Percentiles rank a stretch among this genome's conserved stretches.
Evolutionary conservation across 1,284 basidiomycete species (phyloP).

Genomic region (Meripilus lineatus): DNA sequence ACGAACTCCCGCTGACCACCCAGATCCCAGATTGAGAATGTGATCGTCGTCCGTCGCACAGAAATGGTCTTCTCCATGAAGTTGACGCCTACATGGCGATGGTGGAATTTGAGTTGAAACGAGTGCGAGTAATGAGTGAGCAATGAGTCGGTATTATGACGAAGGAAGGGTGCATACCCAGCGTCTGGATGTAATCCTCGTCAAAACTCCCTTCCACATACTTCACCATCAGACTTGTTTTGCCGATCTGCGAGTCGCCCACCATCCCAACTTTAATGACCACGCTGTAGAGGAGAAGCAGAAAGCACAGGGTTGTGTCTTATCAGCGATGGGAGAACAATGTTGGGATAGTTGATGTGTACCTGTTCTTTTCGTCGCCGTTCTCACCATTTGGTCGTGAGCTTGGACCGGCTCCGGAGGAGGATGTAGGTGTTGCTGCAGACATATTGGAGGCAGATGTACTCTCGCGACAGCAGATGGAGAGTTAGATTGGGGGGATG

Average conservation of each 20-base stretch:
- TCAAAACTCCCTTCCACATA: conserved; percentile 97
- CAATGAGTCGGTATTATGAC: neutral
- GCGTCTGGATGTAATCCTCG: conserved; percentile 99
- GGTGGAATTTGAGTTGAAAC: conserved; percentile 2
- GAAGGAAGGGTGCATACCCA: conserved; percentile 54
- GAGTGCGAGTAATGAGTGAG: conserved; percentile 2
- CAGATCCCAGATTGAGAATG: conserved; percentile 99
- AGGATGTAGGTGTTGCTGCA: conserved; percentile 33
- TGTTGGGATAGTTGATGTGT: conserved; percentile 10
- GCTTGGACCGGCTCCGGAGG: conserved; percentile 43
- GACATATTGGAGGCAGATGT: conserved; percentile 31
- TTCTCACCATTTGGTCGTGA: conserved; percentile 42
- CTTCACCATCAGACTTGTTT: conserved; percentile 98
- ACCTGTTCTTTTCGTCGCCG: conserved; percentile 77
- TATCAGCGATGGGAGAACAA: conserved; percentile 1
- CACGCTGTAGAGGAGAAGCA: conserved; percentile 49
- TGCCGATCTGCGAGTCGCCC: conserved; percentile 97
- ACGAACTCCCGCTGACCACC: conserved; percentile 98
- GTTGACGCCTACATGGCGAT: conserved; percentile 82
- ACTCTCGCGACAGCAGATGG: conserved; percentile 8
- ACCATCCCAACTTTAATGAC: conserved; percentile 99
- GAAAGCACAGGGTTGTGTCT: conserved; percentile 8
- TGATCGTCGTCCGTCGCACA: conserved; percentile 96
- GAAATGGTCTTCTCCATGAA: conserved; percentile 99
- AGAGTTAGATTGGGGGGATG: conserved; percentile 3